Conservation (phyloP, 225 moss, liverwort and hornwort species). For the Antitrichia curtipendula region DNA sequence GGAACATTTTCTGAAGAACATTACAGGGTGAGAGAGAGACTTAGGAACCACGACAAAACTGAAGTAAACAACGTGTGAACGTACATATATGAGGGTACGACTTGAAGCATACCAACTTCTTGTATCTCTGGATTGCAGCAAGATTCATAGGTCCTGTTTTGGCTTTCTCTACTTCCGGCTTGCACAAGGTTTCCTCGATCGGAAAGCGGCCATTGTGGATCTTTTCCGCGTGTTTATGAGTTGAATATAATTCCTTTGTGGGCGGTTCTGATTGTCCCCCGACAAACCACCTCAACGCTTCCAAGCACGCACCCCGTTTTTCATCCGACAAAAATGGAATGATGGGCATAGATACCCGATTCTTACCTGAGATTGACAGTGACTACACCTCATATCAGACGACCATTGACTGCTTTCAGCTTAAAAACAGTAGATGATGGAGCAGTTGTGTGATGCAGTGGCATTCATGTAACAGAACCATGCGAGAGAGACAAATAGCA, state of each 20-base stretch:
- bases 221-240: constrained; percentile 5
- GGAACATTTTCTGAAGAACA: constrained; percentile 20
- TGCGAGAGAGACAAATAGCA: not conserved
- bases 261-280: not conserved
- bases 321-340: constrained; percentile 60
- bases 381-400: not conserved
- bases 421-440: not conserved
- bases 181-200: constrained; percentile 9
- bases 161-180: not conserved
- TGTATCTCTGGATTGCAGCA: constrained; percentile 60
- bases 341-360: constrained; percentile 38
- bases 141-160: constrained; percentile 15
- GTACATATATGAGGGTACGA: not conserved
- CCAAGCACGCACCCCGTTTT: constrained; percentile 68
- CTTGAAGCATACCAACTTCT: constrained; percentile 45
- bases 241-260: constrained; percentile 1
- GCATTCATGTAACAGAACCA: not conserved
- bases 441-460: not conserved
- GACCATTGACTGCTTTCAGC: not conserved
- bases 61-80: not conserved
- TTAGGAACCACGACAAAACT: not conserved
- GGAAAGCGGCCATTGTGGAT: constrained; percentile 4
- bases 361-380: constrained; percentile 10
- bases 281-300: constrained; percentile 45
- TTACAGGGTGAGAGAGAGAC: not conserved